Conservation (phyloP, 2,329 filamentous ascomycete genomes). For the Endoconidiophora polonica region DNA sequence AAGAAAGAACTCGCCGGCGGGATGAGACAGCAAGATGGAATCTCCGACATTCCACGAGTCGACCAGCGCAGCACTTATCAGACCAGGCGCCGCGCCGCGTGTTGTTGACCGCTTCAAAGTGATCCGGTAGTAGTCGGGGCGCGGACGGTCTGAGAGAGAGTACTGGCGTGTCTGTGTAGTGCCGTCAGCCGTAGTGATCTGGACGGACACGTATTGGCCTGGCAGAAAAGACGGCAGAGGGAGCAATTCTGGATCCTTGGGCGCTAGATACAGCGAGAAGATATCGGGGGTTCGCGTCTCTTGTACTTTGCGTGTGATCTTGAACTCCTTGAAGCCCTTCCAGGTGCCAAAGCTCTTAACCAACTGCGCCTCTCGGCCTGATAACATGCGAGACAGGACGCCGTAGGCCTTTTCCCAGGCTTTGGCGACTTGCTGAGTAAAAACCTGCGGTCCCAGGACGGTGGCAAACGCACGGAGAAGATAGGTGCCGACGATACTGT, state of each 20-base stretch:
- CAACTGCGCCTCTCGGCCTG: slow-evolving; percentile 43
- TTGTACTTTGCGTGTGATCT: slow-evolving; percentile 40
- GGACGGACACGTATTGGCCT: slow-evolving; percentile 58
- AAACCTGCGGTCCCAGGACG: slow-evolving; percentile 45
- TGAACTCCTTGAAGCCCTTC: slow-evolving; percentile 32
- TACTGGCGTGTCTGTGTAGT: slow-evolving; percentile 59
- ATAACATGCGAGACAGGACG: slow-evolving; percentile 55
- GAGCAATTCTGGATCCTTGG: slow-evolving; percentile 33
- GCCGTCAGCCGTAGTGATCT: slow-evolving; percentile 42
- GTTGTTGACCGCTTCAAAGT: slow-evolving; percentile 52
- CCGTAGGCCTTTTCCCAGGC: slow-evolving; percentile 60
- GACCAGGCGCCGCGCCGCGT: slow-evolving; percentile 24
- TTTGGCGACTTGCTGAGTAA: slow-evolving; percentile 48
- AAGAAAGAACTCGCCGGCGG: slow-evolving; percentile 45
- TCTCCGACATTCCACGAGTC: slow-evolving; percentile 31
- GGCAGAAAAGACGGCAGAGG: slow-evolving; percentile 45
- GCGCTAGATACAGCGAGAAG: slow-evolving; percentile 53
- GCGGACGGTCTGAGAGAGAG: slow-evolving; percentile 45
- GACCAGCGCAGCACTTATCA: slow-evolving; percentile 38
- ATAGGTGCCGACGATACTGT: slow-evolving; percentile 51
- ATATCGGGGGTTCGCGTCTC: slow-evolving; percentile 37
- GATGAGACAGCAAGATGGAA: slow-evolving; percentile 37
- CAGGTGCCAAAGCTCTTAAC: slow-evolving; percentile 35
- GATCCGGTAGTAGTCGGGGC: slow-evolving; percentile 47
- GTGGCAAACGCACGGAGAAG: slow-evolving; percentile 50